Evolutionary conservation across 2,329 filamentous ascomycete genomes (phyloP), one percentile per base, ranked within the genome.

Genomic region (Scedosporium dehoogii): DNA sequence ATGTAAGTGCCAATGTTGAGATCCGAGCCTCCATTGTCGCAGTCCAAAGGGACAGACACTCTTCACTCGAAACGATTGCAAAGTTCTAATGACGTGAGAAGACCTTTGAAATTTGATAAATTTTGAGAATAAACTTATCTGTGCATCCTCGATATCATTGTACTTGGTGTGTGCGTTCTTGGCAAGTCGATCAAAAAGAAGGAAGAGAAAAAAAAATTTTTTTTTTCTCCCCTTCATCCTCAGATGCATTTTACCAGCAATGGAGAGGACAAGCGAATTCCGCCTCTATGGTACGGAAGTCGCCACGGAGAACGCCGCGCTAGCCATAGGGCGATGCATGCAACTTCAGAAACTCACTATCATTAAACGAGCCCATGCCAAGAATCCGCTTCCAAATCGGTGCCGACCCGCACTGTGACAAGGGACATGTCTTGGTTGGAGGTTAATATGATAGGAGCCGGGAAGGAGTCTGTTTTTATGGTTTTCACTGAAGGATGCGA

Each of bases 381-480:
- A 59, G 16, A 21, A 14, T 62, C 70, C 72, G 56, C 68, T 73
- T 23, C 63, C 63, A 29, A 69, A 63, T 65, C 77, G 71, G 70
- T 61, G 65, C 61, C 29, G 63, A 63, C 44, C 14, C 21, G 9
- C 33, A 65, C 65, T 65, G 64, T 66, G 57, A 55, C 12, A 55
- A 18, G 23, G 21, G 51, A 23, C 21, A 25, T 27, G 21, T 38
- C 33, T 38, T 38, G 44, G 44, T 21, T 48, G n/a, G 29, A 9
- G 29, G 6, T 33, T 33, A 33, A 9, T 33, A 33, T 7, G 44
- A 23, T 18, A n/a, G 44, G 21, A 21, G 44, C 16, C 16, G 18
- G 21, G n/a, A 53, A 14, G 48, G 33, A 38, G 33, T 38, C 33
- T 38, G 33, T 38, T 12, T 12, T 12, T 12, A 38, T 14, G 33